These are phyloP conservation scores for Amanita phalloides DNA, from an alignment of 768 basidiomycete species.

Conservation along the genomic window DNA sequence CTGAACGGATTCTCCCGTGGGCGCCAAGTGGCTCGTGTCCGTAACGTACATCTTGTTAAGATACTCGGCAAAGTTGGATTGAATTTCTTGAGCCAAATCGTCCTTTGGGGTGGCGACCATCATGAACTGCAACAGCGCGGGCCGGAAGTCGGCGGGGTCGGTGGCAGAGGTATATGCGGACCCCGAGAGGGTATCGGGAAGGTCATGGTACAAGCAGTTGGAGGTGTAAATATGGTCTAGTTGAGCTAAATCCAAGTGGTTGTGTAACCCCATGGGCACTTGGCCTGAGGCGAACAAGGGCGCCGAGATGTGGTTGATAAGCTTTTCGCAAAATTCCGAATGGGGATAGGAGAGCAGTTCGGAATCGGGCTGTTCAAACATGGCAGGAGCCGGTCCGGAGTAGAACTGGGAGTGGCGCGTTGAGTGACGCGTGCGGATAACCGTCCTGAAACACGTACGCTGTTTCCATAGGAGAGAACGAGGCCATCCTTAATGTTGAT, in stretches of 20 bases:
- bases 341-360: slow-evolving; percentile 35
- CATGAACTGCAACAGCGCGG: slow-evolving; percentile 73
- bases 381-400: slow-evolving; percentile 41
- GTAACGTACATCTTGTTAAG: slow-evolving; percentile 37
- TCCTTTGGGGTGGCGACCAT: slow-evolving; percentile 53
- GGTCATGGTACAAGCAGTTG: slow-evolving; percentile 44
- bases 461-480: slow-evolving; percentile 76
- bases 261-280: slow-evolving; percentile 19
- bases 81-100: slow-evolving; percentile 36
- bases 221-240: slow-evolving; percentile 38
- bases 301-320: slow-evolving; percentile 25
- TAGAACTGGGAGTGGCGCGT: slow-evolving; percentile 48
- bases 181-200: slow-evolving; percentile 24
- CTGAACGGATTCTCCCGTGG: slow-evolving; percentile 25
- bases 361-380: slow-evolving; percentile 18
- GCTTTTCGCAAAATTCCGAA: slow-evolving; percentile 39
- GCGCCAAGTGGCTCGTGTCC: slow-evolving; percentile 34
- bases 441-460: slow-evolving; percentile 31
- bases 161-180: slow-evolving; percentile 6
- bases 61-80: slow-evolving; percentile 37
- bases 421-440: neutral
- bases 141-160: slow-evolving; percentile 31
- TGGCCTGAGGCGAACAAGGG: slow-evolving; percentile 21
- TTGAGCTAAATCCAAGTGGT: slow-evolving; percentile 15
- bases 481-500: slow-evolving; percentile 81